Evolutionary conservation across 371 early-diverging fungal species (phyloP), one percentile per base, ranked within the genome.

Genomic region (Dipsacomyces acuminosporus): DNA sequence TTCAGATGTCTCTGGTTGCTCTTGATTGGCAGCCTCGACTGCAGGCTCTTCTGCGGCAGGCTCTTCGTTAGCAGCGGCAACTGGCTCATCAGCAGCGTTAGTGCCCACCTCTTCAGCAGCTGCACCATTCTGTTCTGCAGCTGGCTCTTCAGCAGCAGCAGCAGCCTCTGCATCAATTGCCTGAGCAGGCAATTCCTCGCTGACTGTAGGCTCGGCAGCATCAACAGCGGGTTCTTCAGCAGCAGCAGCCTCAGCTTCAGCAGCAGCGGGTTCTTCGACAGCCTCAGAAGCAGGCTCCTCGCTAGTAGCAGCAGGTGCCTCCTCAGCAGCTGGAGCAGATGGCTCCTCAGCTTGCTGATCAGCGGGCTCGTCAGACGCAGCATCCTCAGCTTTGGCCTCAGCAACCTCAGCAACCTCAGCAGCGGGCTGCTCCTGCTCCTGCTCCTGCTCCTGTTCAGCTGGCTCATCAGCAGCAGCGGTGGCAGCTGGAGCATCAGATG

Each of bases 271-370:
- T 21, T 56, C 44, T 2, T 44, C 50, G 26, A 25, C 57, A 26
- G 30, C 45, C 25, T 40, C 50, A 25, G 6, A 40, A 40, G n/a
- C 40, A 49, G 50, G 41, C 35, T 49, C 38, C 9, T 41, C n/a
- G 25, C 21, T 40, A 41, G 36, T 40, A 49, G 36, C 50, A 41
- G 50, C 50, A 49, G 36, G 50, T 49, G 50, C 26, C 50, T 40
- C 50, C 26, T 40, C 38, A 49, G 50, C 50, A 49, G 13, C 41
- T 35, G 40, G 41, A 38, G 50, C 50, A 49, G 40, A 25, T 49
- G 41, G 41, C 25, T 22, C 41, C 17, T 49, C 50, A 49, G 22
- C 50, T 38, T 20, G 41, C 41, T 41, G 41, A 17, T 19, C 1
- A 17, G 7, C 20, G 41, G 41, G 41, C 17, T 41, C 19, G 41